These are phyloP conservation scores for Gossypium schwendimanii DNA, from an alignment of 441 rosid species.

Conservation along the genomic window DNA sequence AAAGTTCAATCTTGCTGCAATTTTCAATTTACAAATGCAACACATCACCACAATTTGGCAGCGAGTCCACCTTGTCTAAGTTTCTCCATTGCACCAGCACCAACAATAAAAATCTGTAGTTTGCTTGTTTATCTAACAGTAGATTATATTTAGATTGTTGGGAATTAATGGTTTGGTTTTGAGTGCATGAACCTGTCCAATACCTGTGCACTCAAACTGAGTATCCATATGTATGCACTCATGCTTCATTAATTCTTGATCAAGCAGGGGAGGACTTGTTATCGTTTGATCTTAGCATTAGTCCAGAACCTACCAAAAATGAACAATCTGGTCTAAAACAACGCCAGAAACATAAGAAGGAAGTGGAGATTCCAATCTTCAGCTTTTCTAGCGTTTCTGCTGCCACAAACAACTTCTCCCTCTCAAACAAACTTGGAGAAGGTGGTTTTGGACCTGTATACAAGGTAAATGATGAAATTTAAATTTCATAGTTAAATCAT, in stretches of 20 bases:
- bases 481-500: neutral
- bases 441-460: slow-evolving; percentile 11
- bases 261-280: slow-evolving; percentile 14
- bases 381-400: slow-evolving; percentile 8
- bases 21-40: neutral
- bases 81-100: neutral
- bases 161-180: neutral
- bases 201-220: neutral
- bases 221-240: neutral
- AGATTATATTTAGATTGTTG: neutral
- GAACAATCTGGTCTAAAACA: neutral
- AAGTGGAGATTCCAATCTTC: slow-evolving; percentile 10
- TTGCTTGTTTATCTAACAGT: neutral
- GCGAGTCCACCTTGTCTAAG: neutral
- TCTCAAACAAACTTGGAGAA: slow-evolving; percentile 12
- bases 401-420: neutral
- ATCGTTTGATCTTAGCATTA: neutral
- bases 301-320: neutral
- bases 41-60: neutral
- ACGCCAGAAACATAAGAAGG: neutral
- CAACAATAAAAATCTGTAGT: neutral
- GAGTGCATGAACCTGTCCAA: neutral
- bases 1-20: neutral
- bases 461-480: neutral
- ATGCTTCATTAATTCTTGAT: neutral